A percentile compares a stretch with the other conserved stretches of the same genome.
These are phyloP conservation scores for Rasamsonia emersonii DNA, from an alignment of 2,329 filamentous ascomycete genomes.

Conservation along the genomic window DNA sequence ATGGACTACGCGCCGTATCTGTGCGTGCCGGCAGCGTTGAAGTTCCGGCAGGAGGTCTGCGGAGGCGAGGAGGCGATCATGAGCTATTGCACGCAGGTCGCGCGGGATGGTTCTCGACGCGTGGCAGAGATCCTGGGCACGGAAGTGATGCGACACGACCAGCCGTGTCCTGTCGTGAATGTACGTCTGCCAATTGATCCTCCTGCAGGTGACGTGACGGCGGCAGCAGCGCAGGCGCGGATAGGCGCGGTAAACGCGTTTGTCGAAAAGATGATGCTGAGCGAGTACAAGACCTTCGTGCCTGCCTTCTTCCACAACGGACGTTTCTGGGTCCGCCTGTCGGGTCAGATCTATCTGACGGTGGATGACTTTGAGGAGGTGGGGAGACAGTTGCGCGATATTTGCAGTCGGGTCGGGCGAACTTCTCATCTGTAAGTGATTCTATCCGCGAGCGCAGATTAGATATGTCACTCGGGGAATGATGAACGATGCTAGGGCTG, in stretches of 20 bases:
- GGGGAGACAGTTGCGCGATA: constrained; percentile 48
- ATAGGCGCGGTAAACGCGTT: constrained; percentile 43
- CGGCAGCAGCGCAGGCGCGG: constrained; percentile 45
- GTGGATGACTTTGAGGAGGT: constrained; percentile 67
- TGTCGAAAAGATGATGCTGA: constrained; percentile 46
- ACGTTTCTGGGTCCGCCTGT: constrained; percentile 62
- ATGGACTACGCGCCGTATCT: constrained; percentile 63
- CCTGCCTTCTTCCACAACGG: constrained; percentile 53
- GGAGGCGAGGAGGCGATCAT: constrained; percentile 66
- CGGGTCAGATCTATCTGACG: constrained; percentile 75
- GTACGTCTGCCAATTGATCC: constrained; percentile 54
- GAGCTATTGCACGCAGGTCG: constrained; percentile 55
- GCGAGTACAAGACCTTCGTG: constrained; percentile 63
- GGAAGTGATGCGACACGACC: constrained; percentile 56
- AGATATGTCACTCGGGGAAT: no score
- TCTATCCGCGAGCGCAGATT: no score
- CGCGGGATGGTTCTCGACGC: constrained; percentile 51
- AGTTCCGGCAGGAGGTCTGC: constrained; percentile 59
- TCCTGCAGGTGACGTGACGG: constrained; percentile 30
- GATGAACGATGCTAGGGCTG: no score
- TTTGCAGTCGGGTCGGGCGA: constrained; percentile 45
- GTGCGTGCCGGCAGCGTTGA: constrained; percentile 63
- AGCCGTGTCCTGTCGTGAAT: constrained; percentile 62
- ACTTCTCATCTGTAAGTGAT: no score
- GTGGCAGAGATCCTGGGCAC: constrained; percentile 61